These are phyloP conservation scores for Epichloe bromicola DNA, from an alignment of 2,329 filamentous ascomycete genomes.

Conservation along the genomic window DNA sequence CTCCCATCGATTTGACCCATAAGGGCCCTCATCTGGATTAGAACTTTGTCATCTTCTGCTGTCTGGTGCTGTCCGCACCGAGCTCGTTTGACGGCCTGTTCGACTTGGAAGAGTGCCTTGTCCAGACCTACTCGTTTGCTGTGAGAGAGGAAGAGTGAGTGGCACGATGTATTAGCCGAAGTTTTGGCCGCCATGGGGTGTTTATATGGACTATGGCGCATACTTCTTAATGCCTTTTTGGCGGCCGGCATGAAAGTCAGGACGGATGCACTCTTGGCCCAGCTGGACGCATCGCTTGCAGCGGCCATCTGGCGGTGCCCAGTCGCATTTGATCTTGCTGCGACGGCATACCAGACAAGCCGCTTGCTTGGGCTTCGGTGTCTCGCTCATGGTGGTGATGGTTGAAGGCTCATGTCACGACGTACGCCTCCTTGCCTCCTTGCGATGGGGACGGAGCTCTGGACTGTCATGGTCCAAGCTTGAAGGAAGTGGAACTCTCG, in stretches of 20 bases:
- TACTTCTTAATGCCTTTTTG: slow-evolving; percentile 70
- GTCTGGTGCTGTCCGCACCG: slow-evolving; percentile 28
- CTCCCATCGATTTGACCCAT: slow-evolving; percentile 18
- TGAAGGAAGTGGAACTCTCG: too few relatives aligned
- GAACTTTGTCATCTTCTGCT: slow-evolving; percentile 31
- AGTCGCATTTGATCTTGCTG: slow-evolving; percentile 57
- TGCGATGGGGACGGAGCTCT: too few relatives aligned
- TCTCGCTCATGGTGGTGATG: slow-evolving; percentile 5
- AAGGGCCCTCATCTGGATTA: slow-evolving; percentile 29
- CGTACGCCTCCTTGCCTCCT: too few relatives aligned
- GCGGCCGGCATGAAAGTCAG: slow-evolving; percentile 59
- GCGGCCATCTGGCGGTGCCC: slow-evolving; percentile 33
- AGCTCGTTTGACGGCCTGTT: slow-evolving; percentile 51
- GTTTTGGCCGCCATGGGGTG: neutral
- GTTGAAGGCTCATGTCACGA: neutral
- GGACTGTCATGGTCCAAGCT: too few relatives aligned
- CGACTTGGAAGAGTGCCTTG: slow-evolving; percentile 61
- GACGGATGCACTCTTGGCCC: slow-evolving; percentile 50
- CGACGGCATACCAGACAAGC: slow-evolving; percentile 52
- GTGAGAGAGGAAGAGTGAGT: neutral
- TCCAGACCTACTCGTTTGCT: slow-evolving; percentile 64
- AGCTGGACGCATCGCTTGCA: slow-evolving; percentile 50
- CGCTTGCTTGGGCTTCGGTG: slow-evolving; percentile 26
- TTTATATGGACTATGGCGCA: slow-evolving; percentile 9
- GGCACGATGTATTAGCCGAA: neutral